These are phyloP conservation scores for Biscogniauxia marginata DNA, from an alignment of 2,329 filamentous ascomycete genomes.

Conservation along the genomic window DNA sequence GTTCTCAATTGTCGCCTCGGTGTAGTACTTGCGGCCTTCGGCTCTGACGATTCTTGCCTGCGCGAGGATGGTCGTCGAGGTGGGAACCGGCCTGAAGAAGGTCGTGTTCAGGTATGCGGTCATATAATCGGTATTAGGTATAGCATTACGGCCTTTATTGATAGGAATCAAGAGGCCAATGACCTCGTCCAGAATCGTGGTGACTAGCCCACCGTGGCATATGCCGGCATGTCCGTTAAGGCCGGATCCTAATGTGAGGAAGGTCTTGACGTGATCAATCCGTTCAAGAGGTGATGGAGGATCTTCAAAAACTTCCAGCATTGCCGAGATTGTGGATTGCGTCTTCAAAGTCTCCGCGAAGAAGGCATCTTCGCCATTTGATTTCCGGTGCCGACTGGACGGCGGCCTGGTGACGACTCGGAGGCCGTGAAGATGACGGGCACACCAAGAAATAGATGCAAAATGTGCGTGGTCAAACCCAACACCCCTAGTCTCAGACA, in stretches of 20 bases:
- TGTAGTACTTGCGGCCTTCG: constrained; percentile 55
- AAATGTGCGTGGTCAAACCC: constrained; percentile 23
- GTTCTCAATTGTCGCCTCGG: constrained; percentile 48
- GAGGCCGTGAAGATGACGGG: constrained; percentile 40
- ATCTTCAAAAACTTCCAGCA: constrained; percentile 42
- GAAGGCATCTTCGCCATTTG: constrained; percentile 48
- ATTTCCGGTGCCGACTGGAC: constrained; percentile 36
- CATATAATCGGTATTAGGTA: constrained; percentile 32
- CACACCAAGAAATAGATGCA: constrained; percentile 47
- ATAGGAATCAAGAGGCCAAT: constrained; percentile 49
- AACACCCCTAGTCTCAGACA: neutral
- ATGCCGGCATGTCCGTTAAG: constrained; percentile 54
- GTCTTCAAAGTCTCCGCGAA: constrained; percentile 53
- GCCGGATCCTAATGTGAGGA: constrained; percentile 45
- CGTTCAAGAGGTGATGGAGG: constrained; percentile 25
- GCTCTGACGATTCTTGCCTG: constrained; percentile 42
- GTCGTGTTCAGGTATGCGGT: constrained; percentile 56
- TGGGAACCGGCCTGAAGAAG: constrained; percentile 52
- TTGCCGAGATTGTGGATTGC: constrained; percentile 45
- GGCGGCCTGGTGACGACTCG: constrained; percentile 18
- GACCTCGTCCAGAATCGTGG: constrained; percentile 57
- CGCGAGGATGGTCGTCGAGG: constrained; percentile 47
- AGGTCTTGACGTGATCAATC: constrained; percentile 31
- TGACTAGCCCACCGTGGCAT: constrained; percentile 58
- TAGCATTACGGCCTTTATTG: constrained; percentile 31